Conservation (phyloP, 2,329 filamentous ascomycete genomes). For the Calycina herbarum region DNA sequence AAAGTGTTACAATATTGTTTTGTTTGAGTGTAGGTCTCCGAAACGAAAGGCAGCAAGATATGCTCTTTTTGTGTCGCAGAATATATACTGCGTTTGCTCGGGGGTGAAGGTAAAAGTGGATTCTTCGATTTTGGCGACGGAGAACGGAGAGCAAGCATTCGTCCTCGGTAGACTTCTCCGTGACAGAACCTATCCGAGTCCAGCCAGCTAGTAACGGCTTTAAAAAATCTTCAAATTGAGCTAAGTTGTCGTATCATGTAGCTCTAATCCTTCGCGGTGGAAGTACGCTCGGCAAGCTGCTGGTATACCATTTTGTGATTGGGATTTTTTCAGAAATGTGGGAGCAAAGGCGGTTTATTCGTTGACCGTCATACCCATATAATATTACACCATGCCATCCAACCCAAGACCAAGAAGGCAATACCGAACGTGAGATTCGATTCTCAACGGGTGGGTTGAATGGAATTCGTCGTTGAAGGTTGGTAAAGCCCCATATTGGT, state of each 20-base stretch:
- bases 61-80: slow-evolving; percentile 1
- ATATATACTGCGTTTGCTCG: slow-evolving; percentile 5
- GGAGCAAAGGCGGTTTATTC: neutral
- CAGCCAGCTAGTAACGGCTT: slow-evolving; percentile 3
- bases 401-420: neutral
- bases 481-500: neutral
- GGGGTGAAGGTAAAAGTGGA: neutral
- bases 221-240: neutral
- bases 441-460: neutral
- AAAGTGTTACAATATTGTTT: neutral
- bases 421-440: neutral
- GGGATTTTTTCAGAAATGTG: slow-evolving; percentile 2
- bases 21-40: neutral
- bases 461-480: neutral
- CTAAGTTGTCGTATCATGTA: neutral
- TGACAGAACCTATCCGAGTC: neutral
- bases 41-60: neutral
- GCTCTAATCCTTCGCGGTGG: neutral
- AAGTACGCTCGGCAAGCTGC: neutral
- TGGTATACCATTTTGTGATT: neutral
- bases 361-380: neutral
- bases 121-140: neutral
- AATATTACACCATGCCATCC: neutral
- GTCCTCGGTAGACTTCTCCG: neutral
- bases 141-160: neutral